Evolutionary conservation across 208 protist species (phyloP).

Genomic region (Crithidia expoeki): DNA sequence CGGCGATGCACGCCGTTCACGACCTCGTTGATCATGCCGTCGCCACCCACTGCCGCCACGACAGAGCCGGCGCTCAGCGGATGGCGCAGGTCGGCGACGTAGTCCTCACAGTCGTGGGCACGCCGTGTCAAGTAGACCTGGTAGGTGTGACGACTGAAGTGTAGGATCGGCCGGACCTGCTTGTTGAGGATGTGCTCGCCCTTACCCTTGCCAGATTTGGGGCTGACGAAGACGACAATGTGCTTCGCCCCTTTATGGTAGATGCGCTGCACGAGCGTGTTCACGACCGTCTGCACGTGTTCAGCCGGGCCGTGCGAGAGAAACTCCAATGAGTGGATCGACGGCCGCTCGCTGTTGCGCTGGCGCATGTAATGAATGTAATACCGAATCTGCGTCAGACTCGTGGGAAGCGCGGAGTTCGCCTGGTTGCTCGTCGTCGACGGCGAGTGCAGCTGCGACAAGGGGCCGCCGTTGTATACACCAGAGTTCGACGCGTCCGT

Average conservation of each 20-base stretch:
- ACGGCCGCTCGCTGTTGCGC: conserved; percentile 23
- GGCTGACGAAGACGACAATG: conserved; percentile 77
- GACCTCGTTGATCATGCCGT: conserved; percentile 85
- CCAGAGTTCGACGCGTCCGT: conserved; percentile 24
- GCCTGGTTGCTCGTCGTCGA: not conserved
- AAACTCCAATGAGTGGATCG: conserved; percentile 69
- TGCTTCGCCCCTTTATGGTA: conserved; percentile 65
- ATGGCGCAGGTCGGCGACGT: conserved; percentile 69
- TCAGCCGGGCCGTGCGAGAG: conserved; percentile 24
- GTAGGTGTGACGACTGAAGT: conserved; percentile 74
- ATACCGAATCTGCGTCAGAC: conserved; percentile 32
- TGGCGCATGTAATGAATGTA: conserved; percentile 62
- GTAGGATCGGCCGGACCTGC: conserved; percentile 63
- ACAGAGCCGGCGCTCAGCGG: conserved; percentile 53
- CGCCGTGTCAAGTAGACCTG: conserved; percentile 56
- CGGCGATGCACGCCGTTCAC: conserved; percentile 82
- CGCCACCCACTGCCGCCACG: conserved; percentile 70
- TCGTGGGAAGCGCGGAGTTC: not conserved
- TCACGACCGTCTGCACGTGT: conserved; percentile 33
- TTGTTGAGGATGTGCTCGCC: conserved; percentile 58
- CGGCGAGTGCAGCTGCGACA: conserved; percentile 11
- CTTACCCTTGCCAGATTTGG: conserved; percentile 74
- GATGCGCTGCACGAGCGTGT: conserved; percentile 42
- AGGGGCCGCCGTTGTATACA: conserved; percentile 9
- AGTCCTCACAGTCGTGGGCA: conserved; percentile 83